A percentile compares a stretch with the other conserved stretches of the same genome.
phyloP scores from a whole-genome alignment of 768 basidiomycete genomes.

The Agrocybe chaxingu region DNA sequence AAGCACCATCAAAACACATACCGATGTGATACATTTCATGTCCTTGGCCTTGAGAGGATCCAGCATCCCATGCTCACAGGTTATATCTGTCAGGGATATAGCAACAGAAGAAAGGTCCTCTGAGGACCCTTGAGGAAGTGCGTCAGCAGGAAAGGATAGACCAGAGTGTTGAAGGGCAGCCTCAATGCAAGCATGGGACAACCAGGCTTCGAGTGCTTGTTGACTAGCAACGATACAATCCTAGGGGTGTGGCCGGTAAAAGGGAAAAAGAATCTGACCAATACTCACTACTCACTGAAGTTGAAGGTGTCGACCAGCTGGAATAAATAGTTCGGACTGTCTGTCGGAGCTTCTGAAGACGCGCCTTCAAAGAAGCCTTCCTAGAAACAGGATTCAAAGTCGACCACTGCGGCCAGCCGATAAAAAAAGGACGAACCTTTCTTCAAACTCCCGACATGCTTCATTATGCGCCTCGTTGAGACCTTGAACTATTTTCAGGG shows the following conservation, averaged over 20 bases:
- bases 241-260: slow-evolving; percentile 20
- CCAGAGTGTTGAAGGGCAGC: slow-evolving; percentile 14
- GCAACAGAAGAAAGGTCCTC: not conserved
- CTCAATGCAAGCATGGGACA: slow-evolving; percentile 39
- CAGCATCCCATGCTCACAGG: slow-evolving; percentile 60
- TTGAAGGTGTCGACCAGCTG: slow-evolving; percentile 50
- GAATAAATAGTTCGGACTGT: slow-evolving; percentile 60
- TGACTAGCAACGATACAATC: slow-evolving; percentile 59
- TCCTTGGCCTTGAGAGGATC: slow-evolving; percentile 55
- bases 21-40: slow-evolving; percentile 69
- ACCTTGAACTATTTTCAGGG: slow-evolving; percentile 46
- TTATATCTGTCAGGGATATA: slow-evolving; percentile 42
- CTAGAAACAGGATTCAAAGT: slow-evolving; percentile 25
- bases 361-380: slow-evolving; percentile 34
- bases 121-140: not conserved
- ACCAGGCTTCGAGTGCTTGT: slow-evolving; percentile 58
- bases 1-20: slow-evolving; percentile 21
- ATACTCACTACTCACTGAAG: slow-evolving; percentile 40
- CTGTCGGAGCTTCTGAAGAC: slow-evolving; percentile 48
- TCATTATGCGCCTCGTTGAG: slow-evolving; percentile 56
- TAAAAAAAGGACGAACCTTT: slow-evolving; percentile 34
- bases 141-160: not conserved
- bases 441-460: slow-evolving; percentile 46
- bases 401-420: not conserved
- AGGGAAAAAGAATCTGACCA: not conserved